Conservation (phyloP, 768 basidiomycete genomes). For the Auricularia sp. region DNA sequence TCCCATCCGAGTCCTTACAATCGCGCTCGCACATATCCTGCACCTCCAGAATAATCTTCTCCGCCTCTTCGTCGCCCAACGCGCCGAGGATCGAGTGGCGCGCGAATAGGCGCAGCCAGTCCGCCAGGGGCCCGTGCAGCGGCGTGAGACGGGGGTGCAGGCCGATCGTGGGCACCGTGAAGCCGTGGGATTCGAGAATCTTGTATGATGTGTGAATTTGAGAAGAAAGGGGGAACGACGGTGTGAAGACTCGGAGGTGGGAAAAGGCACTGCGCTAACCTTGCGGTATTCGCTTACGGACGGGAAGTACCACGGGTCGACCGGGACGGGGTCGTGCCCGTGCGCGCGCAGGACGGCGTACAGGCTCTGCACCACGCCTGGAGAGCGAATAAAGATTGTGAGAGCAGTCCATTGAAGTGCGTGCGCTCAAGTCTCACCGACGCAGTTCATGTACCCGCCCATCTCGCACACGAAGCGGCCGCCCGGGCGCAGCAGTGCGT, state of each 20-base stretch:
- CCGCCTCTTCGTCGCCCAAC: constrained; percentile 44
- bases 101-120: constrained; percentile 60
- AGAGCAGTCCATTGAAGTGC: neutral
- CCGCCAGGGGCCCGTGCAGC: constrained; percentile 2
- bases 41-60: constrained; percentile 53
- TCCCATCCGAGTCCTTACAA: constrained; percentile 45
- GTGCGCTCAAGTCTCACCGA: constrained; percentile 32
- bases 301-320: constrained; percentile 30
- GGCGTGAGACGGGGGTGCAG: constrained; percentile 1
- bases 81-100: constrained; percentile 48
- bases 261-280: neutral
- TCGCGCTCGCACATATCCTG: constrained; percentile 45
- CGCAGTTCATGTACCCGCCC: constrained; percentile 65
- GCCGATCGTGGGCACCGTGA: constrained; percentile 13
- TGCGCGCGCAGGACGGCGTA: constrained; percentile 40
- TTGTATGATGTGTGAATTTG: neutral
- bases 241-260: neutral
- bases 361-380: constrained; percentile 25
- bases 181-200: constrained; percentile 14
- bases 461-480: constrained; percentile 70
- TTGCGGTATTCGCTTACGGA: neutral
- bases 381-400: neutral
- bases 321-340: constrained; percentile 45
- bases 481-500: constrained; percentile 52
- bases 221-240: neutral